phyloP scores from a whole-genome alignment of 2,329 filamentous ascomycete genomes.

The Pseudopyricularia cyperi region DNA sequence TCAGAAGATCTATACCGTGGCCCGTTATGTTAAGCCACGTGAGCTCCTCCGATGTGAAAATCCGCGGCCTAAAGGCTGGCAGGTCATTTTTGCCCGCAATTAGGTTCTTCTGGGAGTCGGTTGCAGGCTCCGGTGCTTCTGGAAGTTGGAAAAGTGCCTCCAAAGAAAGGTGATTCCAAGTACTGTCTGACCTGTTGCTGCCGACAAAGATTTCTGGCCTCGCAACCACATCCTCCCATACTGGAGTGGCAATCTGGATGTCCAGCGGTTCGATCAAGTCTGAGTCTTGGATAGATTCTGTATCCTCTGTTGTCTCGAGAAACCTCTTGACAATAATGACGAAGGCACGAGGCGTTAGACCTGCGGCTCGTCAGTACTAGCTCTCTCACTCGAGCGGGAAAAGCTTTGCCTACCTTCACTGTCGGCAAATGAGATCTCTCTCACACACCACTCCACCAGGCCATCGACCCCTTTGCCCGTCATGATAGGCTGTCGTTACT shows the following conservation, averaged over 20 bases:
- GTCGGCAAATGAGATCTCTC: conserved; percentile 29
- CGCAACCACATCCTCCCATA: conserved; percentile 26
- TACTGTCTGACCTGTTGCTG: conserved; percentile 10
- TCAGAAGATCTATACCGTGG: conserved; percentile 44
- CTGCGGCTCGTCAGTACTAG: conserved; percentile 5
- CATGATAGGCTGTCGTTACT: not conserved
- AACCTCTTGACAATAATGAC: conserved; percentile 9
- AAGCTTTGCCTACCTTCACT: conserved; percentile 21
- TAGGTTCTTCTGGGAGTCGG: not conserved
- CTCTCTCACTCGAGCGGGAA: not conserved
- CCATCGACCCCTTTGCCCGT: conserved; percentile 29
- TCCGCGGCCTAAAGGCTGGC: conserved; percentile 13
- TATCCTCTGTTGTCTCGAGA: not conserved
- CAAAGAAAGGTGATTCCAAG: conserved; percentile 23
- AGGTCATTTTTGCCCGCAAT: conserved; percentile 1
- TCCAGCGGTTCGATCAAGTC: conserved; percentile 10
- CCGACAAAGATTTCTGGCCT: conserved; percentile 27
- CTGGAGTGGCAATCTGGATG: conserved; percentile 22
- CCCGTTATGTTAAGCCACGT: conserved; percentile 48
- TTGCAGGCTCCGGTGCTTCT: not conserved
- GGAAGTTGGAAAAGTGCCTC: conserved; percentile 8
- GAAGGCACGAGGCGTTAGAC: conserved; percentile 10
- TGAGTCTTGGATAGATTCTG: conserved; percentile 1
- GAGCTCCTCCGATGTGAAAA: conserved; percentile 39
- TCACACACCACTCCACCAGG: conserved; percentile 28